phyloP scores from a whole-genome alignment of 2,329 filamentous ascomycete species.

The Penicillium brasilianum region DNA sequence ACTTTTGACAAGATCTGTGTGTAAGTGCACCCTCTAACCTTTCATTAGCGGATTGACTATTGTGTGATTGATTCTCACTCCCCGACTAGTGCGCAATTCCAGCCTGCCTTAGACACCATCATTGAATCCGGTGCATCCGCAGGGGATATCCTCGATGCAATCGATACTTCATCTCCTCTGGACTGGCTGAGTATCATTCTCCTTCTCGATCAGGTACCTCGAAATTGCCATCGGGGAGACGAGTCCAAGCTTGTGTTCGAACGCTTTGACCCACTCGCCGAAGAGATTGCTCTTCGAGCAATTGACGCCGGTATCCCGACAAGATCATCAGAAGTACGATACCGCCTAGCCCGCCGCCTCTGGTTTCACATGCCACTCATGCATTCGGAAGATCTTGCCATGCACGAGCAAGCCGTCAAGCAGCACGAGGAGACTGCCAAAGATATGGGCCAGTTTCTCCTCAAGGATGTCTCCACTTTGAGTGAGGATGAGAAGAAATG shows the following conservation, averaged over 20 bases:
- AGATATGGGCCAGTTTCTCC: conserved; percentile 26
- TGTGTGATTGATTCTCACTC: background rate
- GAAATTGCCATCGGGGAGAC: conserved; percentile 64
- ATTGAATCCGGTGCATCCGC: conserved; percentile 21
- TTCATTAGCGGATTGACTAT: background rate
- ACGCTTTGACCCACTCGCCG: conserved; percentile 62
- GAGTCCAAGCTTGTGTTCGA: conserved; percentile 55
- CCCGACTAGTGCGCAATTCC: conserved; percentile 23
- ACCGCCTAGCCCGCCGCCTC: conserved; percentile 47
- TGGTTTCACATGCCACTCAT: conserved; percentile 67
- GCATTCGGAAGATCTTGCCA: conserved; percentile 53
- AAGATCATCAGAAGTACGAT: conserved; percentile 38
- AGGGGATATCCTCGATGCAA: conserved; percentile 22
- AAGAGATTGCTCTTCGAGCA: conserved; percentile 49
- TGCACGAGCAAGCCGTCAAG: conserved; percentile 26
- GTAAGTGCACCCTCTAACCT: conserved; percentile 13
- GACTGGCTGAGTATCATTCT: conserved; percentile 57
- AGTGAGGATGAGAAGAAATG: conserved; percentile 25
- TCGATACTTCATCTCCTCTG: conserved; percentile 21
- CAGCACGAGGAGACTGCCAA: conserved; percentile 22
- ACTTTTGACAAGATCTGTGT: conserved; percentile 28
- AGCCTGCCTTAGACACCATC: conserved; percentile 26
- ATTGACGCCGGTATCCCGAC: conserved; percentile 40
- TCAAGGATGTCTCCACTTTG: conserved; percentile 15
- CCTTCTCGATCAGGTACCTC: conserved; percentile 67